Evolutionary conservation across 1,139 yeast genomes (phyloP), one percentile per base, ranked within the genome.

Genomic region (Lodderomyces orthopsilosis): DNA sequence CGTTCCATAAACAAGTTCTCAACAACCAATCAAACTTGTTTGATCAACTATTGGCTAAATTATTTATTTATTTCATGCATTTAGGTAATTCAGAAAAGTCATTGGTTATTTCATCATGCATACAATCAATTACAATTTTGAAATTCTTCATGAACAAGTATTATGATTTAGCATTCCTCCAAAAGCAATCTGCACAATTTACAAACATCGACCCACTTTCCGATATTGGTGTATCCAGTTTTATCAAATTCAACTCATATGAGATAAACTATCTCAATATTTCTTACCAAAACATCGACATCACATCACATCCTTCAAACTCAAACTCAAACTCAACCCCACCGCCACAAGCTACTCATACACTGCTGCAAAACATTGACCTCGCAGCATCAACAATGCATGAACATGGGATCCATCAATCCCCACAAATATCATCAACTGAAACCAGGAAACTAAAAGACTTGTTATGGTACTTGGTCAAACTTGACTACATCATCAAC

Each of bases 1-100:
- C 52, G 12, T 51, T 47, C 14, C 51, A 58, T 18, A 51, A 45
- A 34, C 33, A 52, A 9, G 49, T 61, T 2, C 55, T 68, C 28
- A 62, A 63, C 41, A 64, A 66, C 41, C 76, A 71, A 48, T 51
- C 65, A 10, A 59, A 56, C 37, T 53, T 70, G 24, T 67, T 66
- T 49, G 63, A 65, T 44, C 57, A 59, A 44, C 42, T 66, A 8
- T 47, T 58, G 9, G 47, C 43, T 30, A 64, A 62, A 45, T 50
- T 63, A 28, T 49, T 44, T 26, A 42, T 40, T 4, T 42, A 50
- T 32, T 40, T 50, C 35, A 44, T 48, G 21, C 41, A 43, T 14
- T 46, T 51, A 28, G 45, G 47, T 37, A 36, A 38, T 37, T 59
- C 53, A 39, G 51, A 67, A 8, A 49, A 56, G 9, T 50, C 65